phyloP scores from a whole-genome alignment of 139 green algal species.

The Chlorella vulgaris region DNA sequence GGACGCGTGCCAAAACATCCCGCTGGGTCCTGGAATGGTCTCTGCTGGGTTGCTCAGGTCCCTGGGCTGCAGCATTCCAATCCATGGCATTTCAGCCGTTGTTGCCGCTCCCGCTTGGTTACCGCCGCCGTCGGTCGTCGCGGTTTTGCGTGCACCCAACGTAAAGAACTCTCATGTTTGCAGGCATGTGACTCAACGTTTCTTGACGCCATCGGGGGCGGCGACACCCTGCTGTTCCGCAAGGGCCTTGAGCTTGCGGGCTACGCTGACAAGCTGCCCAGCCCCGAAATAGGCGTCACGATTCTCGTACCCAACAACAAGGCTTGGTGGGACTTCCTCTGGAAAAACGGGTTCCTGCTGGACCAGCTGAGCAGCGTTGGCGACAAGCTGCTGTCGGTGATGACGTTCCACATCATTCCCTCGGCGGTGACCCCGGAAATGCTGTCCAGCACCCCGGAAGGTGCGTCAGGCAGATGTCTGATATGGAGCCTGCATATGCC shows the following conservation, averaged over 20 bases:
- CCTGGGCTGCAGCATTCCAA: too few species aligned
- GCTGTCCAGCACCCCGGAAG: neutral
- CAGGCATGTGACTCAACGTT: slow-evolving; percentile 27
- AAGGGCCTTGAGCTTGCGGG: slow-evolving; percentile 19
- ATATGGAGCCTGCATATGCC: too few species aligned
- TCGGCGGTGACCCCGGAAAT: neutral
- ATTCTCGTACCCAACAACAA: slow-evolving; percentile 41
- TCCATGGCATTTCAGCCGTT: too few species aligned
- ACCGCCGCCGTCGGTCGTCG: too few species aligned
- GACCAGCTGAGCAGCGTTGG: slow-evolving; percentile 6
- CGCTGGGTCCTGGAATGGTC: too few species aligned
- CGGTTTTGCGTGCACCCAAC: too few species aligned
- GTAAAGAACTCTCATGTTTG: too few species aligned
- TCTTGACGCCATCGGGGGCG: slow-evolving; percentile 1
- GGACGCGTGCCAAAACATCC: neutral
- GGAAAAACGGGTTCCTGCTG: slow-evolving; percentile 32
- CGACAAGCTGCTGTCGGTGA: slow-evolving; percentile 6
- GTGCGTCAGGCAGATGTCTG: neutral
- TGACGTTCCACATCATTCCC: slow-evolving; percentile 23
- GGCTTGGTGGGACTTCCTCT: slow-evolving; percentile 34
- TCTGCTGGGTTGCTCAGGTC: too few species aligned
- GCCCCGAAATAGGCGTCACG: slow-evolving; percentile 26
- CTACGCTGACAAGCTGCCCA: slow-evolving; percentile 38
- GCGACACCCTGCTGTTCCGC: neutral
- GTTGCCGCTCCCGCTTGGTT: too few species aligned